These are phyloP conservation scores for Cutaneotrichosporon curvatum DNA, from an alignment of 1,284 basidiomycete genomes.

Conservation along the genomic window DNA sequence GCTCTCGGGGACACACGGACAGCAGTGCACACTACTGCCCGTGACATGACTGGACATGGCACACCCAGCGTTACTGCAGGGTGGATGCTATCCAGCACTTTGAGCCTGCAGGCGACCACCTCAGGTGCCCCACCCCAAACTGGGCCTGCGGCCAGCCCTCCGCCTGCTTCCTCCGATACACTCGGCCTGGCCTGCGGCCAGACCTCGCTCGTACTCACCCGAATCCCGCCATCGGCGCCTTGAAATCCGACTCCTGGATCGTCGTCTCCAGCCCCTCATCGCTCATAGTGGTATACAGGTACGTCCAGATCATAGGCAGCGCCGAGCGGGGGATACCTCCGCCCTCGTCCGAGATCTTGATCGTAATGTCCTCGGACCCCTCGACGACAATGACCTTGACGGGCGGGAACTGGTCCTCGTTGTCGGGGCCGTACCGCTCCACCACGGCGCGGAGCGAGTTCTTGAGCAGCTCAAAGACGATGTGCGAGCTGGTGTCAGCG, in stretches of 20 bases:
- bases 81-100: too few species aligned
- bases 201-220: constrained; percentile 36
- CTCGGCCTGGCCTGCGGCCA: too few species aligned
- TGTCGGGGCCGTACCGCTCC: constrained; percentile 71
- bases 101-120: too few species aligned
- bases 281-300: constrained; percentile 93
- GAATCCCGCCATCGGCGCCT: constrained; percentile 97
- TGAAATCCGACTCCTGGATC: constrained; percentile 87
- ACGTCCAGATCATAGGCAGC: constrained; percentile 95
- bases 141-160: too few species aligned
- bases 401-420: constrained; percentile 75
- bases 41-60: too few species aligned
- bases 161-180: too few species aligned
- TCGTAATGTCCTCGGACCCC: constrained; percentile 88
- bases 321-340: constrained; percentile 92
- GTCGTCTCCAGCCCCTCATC: constrained; percentile 76
- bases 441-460: constrained; percentile 97
- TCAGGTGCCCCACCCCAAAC: too few species aligned
- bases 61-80: too few species aligned
- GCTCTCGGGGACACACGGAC: too few species aligned
- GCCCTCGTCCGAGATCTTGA: constrained; percentile 95
- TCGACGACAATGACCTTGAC: constrained; percentile 97
- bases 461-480: constrained; percentile 96
- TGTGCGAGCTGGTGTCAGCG: constrained; percentile 57
- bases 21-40: too few species aligned